A percentile compares a stretch with the other conserved stretches of the same genome.
Evolutionary conservation across 2,329 filamentous ascomycete species (phyloP).

Genomic region (Venturia effusa): DNA sequence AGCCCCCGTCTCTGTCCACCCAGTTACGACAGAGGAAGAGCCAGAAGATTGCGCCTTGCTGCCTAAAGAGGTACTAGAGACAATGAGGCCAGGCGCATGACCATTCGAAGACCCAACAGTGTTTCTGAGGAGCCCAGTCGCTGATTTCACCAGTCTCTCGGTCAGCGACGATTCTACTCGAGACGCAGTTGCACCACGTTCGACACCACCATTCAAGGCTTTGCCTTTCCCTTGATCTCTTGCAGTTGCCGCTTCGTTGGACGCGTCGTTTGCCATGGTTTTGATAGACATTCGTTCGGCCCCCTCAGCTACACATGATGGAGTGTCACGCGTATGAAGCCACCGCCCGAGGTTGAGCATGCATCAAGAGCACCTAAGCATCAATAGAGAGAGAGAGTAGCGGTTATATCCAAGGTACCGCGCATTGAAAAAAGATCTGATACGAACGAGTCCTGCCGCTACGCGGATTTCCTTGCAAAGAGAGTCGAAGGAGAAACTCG

Average conservation of each 20-base stretch:
- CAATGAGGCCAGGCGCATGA: background rate
- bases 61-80: constrained; percentile 1
- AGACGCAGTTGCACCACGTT: background rate
- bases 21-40: background rate
- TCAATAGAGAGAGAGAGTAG: background rate
- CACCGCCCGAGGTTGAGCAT: background rate
- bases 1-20: background rate
- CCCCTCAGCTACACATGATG: background rate
- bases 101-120: background rate
- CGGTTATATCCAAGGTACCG: no score
- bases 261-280: background rate
- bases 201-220: background rate
- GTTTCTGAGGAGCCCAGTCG: background rate
- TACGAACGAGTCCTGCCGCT: no score
- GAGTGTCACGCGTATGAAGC: background rate
- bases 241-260: background rate
- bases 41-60: constrained; percentile 5
- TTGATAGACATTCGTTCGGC: background rate
- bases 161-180: background rate
- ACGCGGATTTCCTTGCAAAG: no score
- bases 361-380: background rate
- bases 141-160: background rate
- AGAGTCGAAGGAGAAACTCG: no score
- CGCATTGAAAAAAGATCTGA: no score
- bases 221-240: constrained; percentile 5